A percentile compares a stretch with the other conserved stretches of the same genome.
phyloP scores from a whole-genome alignment of 805 yeast genomes.

The Myxozyma vanderwaltii region DNA sequence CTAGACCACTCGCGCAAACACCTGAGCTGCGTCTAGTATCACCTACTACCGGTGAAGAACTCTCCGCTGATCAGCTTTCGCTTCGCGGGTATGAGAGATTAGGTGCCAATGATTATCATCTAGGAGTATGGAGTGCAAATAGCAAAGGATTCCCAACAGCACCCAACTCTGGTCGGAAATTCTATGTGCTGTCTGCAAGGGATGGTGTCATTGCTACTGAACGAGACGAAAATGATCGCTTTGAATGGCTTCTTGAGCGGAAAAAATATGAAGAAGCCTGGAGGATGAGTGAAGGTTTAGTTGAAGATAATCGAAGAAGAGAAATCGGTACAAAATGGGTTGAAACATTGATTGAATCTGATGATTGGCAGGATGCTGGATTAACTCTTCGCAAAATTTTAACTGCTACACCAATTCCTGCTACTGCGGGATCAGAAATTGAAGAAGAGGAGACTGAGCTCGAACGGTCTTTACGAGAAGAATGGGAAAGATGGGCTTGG shows the following conservation, averaged over 20 bases:
- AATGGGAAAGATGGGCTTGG: slow-evolving; percentile 69
- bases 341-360: slow-evolving; percentile 40
- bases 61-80: slow-evolving; percentile 76
- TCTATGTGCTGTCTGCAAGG: slow-evolving; percentile 73
- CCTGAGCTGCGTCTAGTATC: slow-evolving; percentile 79
- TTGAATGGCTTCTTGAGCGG: slow-evolving; percentile 68
- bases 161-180: slow-evolving; percentile 45
- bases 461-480: slow-evolving; percentile 38
- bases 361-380: slow-evolving; percentile 61
- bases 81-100: slow-evolving; percentile 58
- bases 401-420: slow-evolving; percentile 19
- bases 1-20: slow-evolving; percentile 45
- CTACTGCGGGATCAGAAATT: background rate
- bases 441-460: slow-evolving; percentile 36
- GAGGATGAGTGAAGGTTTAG: slow-evolving; percentile 65
- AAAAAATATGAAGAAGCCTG: slow-evolving; percentile 69
- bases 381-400: slow-evolving; percentile 49
- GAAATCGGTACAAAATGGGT: slow-evolving; percentile 62
- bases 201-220: slow-evolving; percentile 80
- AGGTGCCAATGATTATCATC: slow-evolving; percentile 78
- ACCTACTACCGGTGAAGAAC: slow-evolving; percentile 65
- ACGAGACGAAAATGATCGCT: slow-evolving; percentile 66
- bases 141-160: slow-evolving; percentile 10
- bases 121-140: slow-evolving; percentile 51
- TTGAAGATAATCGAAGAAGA: slow-evolving; percentile 54